Evolutionary conservation across 1,284 basidiomycete species (phyloP).

Genomic region (Anthracocystis setariae): DNA sequence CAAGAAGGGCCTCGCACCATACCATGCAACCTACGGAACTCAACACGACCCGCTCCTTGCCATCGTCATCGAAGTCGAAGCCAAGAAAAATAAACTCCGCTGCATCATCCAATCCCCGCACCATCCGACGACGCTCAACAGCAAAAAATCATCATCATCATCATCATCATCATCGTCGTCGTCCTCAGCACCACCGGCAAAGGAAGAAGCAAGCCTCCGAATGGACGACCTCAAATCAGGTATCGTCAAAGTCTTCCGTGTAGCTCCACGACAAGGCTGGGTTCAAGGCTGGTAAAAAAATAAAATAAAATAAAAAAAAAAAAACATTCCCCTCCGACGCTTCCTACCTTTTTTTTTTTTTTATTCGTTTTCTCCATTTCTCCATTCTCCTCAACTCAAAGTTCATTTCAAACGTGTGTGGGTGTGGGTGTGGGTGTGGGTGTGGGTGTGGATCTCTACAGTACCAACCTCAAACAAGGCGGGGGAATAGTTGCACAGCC

Average conservation of each 20-base stretch:
- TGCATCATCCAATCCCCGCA: constrained; percentile 75
- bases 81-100: constrained; percentile 55
- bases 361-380: not conserved
- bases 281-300: constrained; percentile 41
- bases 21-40: constrained; percentile 75
- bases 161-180: too few species aligned
- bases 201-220: constrained; percentile 82
- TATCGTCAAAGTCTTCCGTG: constrained; percentile 70
- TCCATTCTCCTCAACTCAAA: too few species aligned
- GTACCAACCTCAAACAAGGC: too few species aligned
- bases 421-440: too few species aligned
- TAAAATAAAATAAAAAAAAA: too few species aligned
- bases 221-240: constrained; percentile 89
- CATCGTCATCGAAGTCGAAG: constrained; percentile 77
- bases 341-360: not conserved
- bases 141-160: too few species aligned
- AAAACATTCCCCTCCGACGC: too few species aligned
- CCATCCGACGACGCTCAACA: too few species aligned
- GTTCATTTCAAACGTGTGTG: too few species aligned
- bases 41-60: constrained; percentile 76
- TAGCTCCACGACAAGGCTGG: constrained; percentile 43
- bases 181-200: too few species aligned
- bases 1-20: constrained; percentile 79
- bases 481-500: too few species aligned
- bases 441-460: too few species aligned